A percentile compares a stretch with the other conserved stretches of the same genome.
Conservation (phyloP, 2,329 filamentous ascomycete species). For the Hypoxylon sp. region DNA sequence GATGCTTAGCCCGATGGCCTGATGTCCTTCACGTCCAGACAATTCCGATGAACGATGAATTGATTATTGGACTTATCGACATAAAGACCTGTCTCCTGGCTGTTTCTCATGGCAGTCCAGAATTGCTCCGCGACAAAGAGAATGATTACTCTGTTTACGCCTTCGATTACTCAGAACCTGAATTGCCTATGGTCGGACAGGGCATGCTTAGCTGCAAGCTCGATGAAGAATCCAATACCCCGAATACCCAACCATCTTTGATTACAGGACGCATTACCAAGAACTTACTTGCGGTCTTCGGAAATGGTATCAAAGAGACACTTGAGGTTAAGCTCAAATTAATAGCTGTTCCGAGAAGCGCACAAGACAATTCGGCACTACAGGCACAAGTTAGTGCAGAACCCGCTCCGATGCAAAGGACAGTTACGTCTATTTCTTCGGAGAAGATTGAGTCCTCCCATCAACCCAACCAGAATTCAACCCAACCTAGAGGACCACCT, state of each 20-base stretch:
- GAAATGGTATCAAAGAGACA: constrained; percentile 86
- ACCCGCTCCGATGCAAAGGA: constrained; percentile 37
- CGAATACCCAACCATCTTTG: constrained; percentile 70
- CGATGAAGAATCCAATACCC: constrained; percentile 56
- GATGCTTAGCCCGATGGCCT: constrained; percentile 89
- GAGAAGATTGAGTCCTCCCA: constrained; percentile 81
- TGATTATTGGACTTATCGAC: constrained; percentile 88
- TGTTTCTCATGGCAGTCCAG: constrained; percentile 83
- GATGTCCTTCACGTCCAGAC: constrained; percentile 85
- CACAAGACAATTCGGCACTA: constrained; percentile 47
- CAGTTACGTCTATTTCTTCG: constrained; percentile 61
- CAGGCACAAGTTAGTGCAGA: constrained; percentile 41
- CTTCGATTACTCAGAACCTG: constrained; percentile 95
- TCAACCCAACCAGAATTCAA: constrained; percentile 74
- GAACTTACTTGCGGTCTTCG: constrained; percentile 87
- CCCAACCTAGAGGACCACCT: constrained; percentile 57
- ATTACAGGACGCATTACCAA: constrained; percentile 93
- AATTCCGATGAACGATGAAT: constrained; percentile 82
- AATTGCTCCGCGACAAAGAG: constrained; percentile 80
- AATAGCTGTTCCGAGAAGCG: constrained; percentile 77
- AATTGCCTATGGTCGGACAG: constrained; percentile 93
- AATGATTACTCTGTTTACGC: constrained; percentile 97
- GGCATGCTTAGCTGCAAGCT: constrained; percentile 93
- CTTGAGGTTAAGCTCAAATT: constrained; percentile 93
- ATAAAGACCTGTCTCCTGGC: constrained; percentile 89